phyloP scores from a whole-genome alignment of 805 yeast genomes.

The Starmerella gropengiesseri region DNA sequence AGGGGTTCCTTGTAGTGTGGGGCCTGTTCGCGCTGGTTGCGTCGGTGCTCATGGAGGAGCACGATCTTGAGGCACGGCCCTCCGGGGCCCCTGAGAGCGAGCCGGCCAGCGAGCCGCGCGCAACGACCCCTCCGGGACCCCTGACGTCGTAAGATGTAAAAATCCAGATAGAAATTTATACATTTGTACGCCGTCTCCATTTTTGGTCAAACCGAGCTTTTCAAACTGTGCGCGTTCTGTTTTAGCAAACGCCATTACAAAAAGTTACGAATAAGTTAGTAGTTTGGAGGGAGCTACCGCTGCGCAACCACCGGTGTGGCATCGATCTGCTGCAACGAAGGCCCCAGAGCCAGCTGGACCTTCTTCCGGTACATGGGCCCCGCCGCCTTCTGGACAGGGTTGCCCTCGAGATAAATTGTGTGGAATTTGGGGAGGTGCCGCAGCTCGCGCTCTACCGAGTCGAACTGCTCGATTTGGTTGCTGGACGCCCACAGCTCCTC shows the following conservation, averaged over 20 bases:
- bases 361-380: conserved; percentile 81
- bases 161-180: no score
- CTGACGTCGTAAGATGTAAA: conserved; percentile 1
- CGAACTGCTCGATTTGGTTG: conserved; percentile 58
- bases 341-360: conserved; percentile 58
- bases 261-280: no score
- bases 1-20: conserved; percentile 36
- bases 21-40: conserved; percentile 35
- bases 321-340: conserved; percentile 71
- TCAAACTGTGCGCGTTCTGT: no score
- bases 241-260: no score
- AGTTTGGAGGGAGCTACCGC: no score
- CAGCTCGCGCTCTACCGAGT: conserved; percentile 56
- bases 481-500: conserved; percentile 93
- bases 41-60: conserved; percentile 44
- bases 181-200: no score
- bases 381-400: conserved; percentile 66
- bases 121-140: conserved; percentile 20
- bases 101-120: conserved; percentile 4
- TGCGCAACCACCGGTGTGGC: conserved; percentile 64
- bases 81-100: background rate
- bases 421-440: conserved; percentile 54
- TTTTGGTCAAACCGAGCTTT: no score
- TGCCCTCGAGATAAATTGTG: conserved; percentile 88
- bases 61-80: conserved; percentile 26